These are phyloP conservation scores for Calendula officinalis DNA, from an alignment of 129 eudicot species.

Conservation along the genomic window DNA sequence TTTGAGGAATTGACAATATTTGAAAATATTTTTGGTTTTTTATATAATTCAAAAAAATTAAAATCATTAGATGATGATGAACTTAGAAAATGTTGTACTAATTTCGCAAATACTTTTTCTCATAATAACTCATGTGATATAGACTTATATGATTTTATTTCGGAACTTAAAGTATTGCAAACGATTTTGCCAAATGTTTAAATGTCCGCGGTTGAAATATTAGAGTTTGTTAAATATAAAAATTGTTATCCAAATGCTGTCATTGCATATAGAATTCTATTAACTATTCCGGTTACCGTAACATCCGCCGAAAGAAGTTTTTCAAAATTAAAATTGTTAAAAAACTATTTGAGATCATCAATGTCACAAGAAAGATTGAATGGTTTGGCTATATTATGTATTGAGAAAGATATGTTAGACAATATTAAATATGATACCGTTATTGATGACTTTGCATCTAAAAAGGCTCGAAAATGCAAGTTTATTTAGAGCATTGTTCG, in stretches of 20 bases:
- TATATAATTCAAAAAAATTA: no score
- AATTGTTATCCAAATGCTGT: not conserved
- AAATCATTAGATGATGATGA: no score
- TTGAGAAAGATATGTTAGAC: no score
- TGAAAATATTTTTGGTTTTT: not conserved
- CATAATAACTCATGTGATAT: not conserved
- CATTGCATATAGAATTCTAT: not conserved
- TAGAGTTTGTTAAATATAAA: no score
- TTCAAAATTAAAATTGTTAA: no score
- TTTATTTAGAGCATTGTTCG: no score
- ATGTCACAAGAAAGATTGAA: no score
- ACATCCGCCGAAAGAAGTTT: not conserved
- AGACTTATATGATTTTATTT: not conserved
- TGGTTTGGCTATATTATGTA: no score
- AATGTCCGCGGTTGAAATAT: not conserved
- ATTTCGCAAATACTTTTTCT: not conserved
- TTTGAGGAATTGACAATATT: not conserved
- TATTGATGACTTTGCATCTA: no score
- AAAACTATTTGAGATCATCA: no score
- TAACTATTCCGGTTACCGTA: not conserved
- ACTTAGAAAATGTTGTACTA: not conserved
- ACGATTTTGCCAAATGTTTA: not conserved
- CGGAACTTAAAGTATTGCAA: not conserved
- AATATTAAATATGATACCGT: no score
- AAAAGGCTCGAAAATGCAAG: no score